Conservation (phyloP, 129 eudicot genomes). For the Logfia minima region DNA sequence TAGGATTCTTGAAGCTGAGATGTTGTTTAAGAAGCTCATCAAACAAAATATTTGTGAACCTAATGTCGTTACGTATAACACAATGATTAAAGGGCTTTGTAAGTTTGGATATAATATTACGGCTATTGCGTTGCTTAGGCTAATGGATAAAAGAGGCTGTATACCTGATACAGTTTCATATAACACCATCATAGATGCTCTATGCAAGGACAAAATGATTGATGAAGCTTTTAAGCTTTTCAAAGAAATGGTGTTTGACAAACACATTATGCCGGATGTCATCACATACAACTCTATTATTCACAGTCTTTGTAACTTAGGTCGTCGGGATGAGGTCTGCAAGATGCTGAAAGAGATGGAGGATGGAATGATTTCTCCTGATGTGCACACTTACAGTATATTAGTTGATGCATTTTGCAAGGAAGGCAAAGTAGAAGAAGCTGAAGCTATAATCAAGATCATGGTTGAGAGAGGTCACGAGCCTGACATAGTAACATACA, state of each 20-base stretch:
- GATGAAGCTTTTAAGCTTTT: neutral
- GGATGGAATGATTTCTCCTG: neutral
- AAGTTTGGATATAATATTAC: neutral
- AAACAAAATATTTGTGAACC: constrained; percentile 3
- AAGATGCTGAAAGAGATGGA: constrained; percentile 30
- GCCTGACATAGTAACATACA: no score
- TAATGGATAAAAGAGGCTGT: no score
- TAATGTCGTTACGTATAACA: neutral
- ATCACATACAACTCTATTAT: constrained; percentile 37
- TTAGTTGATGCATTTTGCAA: constrained; percentile 46
- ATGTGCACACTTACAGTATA: constrained; percentile 15
- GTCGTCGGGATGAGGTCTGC: constrained; percentile 34
- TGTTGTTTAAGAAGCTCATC: constrained; percentile 13
- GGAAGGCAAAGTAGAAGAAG: constrained; percentile 31
- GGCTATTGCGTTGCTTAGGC: constrained; percentile 6
- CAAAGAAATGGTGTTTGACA: constrained; percentile 29
- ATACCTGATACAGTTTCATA: no score
- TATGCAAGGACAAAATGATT: no score
- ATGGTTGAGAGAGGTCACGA: no score
- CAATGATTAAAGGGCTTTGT: constrained; percentile 28
- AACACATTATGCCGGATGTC: constrained; percentile 31
- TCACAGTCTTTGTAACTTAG: constrained; percentile 27
- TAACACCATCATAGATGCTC: no score
- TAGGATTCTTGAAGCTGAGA: neutral
- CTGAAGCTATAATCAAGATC: constrained; percentile 20